Percentiles rank a stretch among this genome's conserved stretches.
Conservation (phyloP, 2,329 filamentous ascomycete genomes). For the Colletotrichum sp. region DNA sequence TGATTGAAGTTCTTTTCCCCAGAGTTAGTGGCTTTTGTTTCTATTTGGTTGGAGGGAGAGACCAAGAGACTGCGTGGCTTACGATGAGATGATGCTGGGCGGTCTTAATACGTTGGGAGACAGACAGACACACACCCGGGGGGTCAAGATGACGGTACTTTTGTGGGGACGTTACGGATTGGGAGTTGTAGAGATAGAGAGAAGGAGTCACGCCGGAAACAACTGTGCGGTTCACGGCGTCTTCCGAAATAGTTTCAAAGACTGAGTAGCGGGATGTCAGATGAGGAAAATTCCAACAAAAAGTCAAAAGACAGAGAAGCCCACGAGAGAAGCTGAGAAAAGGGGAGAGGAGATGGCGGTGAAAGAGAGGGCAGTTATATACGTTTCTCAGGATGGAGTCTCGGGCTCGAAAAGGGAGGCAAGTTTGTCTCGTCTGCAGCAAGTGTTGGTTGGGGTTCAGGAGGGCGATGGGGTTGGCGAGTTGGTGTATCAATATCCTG, state of each 20-base stretch:
- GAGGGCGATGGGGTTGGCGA: background rate
- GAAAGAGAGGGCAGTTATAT: constrained; percentile 13
- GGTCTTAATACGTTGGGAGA: background rate
- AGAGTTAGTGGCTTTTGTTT: background rate
- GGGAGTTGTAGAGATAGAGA: background rate
- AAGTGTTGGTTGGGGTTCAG: constrained; percentile 6
- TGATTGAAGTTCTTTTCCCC: background rate
- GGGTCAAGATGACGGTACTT: constrained; percentile 16
- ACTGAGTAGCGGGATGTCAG: background rate
- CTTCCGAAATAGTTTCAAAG: background rate
- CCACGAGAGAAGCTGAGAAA: background rate
- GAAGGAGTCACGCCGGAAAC: constrained; percentile 3
- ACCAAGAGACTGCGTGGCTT: background rate
- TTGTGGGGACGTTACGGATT: constrained; percentile 8
- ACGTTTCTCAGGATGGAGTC: background rate
- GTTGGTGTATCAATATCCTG: constrained; percentile 17
- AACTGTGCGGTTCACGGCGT: background rate
- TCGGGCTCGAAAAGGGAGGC: constrained; percentile 10
- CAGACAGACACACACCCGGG: background rate
- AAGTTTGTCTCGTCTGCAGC: constrained; percentile 12
- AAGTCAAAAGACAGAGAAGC: background rate
- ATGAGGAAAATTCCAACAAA: background rate
- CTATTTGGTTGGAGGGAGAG: background rate
- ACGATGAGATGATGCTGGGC: background rate
- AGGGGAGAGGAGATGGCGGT: background rate